Percentiles rank a stretch among this genome's conserved stretches.
phyloP scores from a whole-genome alignment of 495 filamentous ascomycete genomes.

The Platismatia glauca region DNA sequence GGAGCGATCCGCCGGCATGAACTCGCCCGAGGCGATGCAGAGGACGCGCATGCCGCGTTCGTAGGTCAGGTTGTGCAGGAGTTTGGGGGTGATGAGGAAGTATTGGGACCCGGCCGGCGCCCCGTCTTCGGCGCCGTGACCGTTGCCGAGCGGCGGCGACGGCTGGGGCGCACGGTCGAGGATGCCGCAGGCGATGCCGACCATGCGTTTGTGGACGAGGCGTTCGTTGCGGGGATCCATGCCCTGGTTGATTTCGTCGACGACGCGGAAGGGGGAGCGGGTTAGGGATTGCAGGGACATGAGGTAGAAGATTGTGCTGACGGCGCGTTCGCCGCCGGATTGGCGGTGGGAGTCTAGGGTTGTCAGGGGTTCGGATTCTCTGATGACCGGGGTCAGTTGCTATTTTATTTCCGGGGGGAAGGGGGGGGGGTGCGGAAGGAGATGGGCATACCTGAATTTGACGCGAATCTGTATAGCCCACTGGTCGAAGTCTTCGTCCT shows the following conservation, averaged over 20 bases:
- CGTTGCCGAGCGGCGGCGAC: neutral
- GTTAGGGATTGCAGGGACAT: conserved; percentile 95
- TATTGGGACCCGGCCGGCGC: conserved; percentile 47
- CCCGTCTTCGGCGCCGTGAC: conserved; percentile 20
- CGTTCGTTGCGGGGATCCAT: conserved; percentile 99
- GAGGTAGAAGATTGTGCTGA: conserved; percentile 97
- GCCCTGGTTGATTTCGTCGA: conserved; percentile 99
- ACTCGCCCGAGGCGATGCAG: conserved; percentile 86
- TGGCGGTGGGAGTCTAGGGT: conserved; percentile 84
- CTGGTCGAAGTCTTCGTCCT: conserved; percentile 79
- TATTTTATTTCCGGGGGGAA: neutral
- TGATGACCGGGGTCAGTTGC: conserved; percentile 25
- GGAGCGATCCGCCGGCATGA: conserved; percentile 55
- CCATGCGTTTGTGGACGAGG: conserved; percentile 94
- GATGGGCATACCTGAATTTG: conserved; percentile 67
- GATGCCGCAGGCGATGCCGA: conserved; percentile 70
- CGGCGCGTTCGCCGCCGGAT: conserved; percentile 90
- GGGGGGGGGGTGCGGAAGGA: no score
- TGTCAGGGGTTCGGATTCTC: conserved; percentile 74
- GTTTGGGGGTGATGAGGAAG: conserved; percentile 98
- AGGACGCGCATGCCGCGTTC: conserved; percentile 85
- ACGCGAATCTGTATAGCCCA: conserved; percentile 94
- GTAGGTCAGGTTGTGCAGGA: conserved; percentile 76
- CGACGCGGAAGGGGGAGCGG: conserved; percentile 94
- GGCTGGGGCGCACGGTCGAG: neutral